Evolutionary conservation across 805 yeast species (phyloP).

Genomic region (Cyberlindnera xylosilytica): DNA sequence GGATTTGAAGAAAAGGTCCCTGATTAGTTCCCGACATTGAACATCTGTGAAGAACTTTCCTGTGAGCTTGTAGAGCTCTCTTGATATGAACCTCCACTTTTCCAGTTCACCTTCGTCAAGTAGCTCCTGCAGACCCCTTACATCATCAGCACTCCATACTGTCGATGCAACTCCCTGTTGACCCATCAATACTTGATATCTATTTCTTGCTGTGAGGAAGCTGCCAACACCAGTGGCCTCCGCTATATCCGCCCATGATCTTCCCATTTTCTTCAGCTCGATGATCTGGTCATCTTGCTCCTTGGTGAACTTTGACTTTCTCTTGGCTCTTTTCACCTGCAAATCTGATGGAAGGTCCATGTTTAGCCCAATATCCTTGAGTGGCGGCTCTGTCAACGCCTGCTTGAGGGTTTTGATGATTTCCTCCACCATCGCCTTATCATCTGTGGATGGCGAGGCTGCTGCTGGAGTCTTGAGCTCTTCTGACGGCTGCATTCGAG

Average conservation of each 20-base stretch:
- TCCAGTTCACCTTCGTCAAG: slow-evolving; percentile 69
- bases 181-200: slow-evolving; percentile 79
- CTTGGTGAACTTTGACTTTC: slow-evolving; percentile 66
- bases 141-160: slow-evolving; percentile 59
- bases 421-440: slow-evolving; percentile 3
- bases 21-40: slow-evolving; percentile 54
- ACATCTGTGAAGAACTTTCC: slow-evolving; percentile 48
- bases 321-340: slow-evolving; percentile 47
- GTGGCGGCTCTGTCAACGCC: slow-evolving; percentile 19
- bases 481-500: too few relatives aligned
- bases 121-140: slow-evolving; percentile 44
- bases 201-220: slow-evolving; percentile 68
- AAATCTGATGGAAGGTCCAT: slow-evolving; percentile 41
- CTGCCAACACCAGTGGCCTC: slow-evolving; percentile 60
- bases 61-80: slow-evolving; percentile 51
- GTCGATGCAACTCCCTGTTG: slow-evolving; percentile 76
- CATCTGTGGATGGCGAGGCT: background rate
- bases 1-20: slow-evolving; percentile 49
- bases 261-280: slow-evolving; percentile 57
- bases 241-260: slow-evolving; percentile 73
- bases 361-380: slow-evolving; percentile 29
- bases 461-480: too few relatives aligned
- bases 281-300: slow-evolving; percentile 69
- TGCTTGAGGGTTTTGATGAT: slow-evolving; percentile 12
- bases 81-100: slow-evolving; percentile 64